phyloP scores from a whole-genome alignment of 2,329 filamentous ascomycete species.

The Geosmithia morbida region DNA sequence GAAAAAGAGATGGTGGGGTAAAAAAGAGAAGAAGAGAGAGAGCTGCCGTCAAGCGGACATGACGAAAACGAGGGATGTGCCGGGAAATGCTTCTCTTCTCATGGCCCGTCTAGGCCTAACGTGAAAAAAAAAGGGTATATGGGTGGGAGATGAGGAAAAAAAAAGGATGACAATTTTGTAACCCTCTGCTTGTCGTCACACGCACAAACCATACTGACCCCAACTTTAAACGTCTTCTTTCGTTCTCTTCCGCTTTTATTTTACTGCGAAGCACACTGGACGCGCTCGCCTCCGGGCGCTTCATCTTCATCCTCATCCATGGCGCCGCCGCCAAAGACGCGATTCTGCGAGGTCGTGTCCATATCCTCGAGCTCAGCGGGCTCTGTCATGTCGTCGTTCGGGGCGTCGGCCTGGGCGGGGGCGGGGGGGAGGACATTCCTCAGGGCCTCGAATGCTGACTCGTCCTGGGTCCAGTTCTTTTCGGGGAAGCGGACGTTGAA shows the following conservation, averaged over 20 bases:
- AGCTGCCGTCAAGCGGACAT: too few species aligned
- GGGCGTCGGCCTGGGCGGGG: conserved; percentile 47
- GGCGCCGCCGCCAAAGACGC: conserved; percentile 45
- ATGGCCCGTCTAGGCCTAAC: too few species aligned
- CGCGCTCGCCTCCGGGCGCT: conserved; percentile 60
- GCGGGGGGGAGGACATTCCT: conserved; percentile 73
- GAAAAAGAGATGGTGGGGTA: not conserved
- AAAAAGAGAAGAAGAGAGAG: not conserved
- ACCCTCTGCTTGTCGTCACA: conserved; percentile 42
- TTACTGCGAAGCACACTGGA: conserved; percentile 84
- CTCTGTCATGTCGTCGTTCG: conserved; percentile 80
- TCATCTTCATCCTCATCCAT: conserved; percentile 71
- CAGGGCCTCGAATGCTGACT: conserved; percentile 61
- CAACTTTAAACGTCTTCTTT: not conserved
- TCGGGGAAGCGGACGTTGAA: conserved; percentile 97
- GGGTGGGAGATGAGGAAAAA: too few species aligned
- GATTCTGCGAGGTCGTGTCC: conserved; percentile 49
- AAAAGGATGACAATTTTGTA: conserved; percentile 39
- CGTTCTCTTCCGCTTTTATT: not conserved
- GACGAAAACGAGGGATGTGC: too few species aligned
- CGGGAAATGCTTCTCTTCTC: too few species aligned
- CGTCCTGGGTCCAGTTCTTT: conserved; percentile 51
- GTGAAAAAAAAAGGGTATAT: too few species aligned
- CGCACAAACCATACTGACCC: not conserved
- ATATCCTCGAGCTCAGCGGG: conserved; percentile 77